These are phyloP conservation scores for Ensete glaucum DNA, from an alignment of 176 grass and related monocot genomes.

Conservation along the genomic window DNA sequence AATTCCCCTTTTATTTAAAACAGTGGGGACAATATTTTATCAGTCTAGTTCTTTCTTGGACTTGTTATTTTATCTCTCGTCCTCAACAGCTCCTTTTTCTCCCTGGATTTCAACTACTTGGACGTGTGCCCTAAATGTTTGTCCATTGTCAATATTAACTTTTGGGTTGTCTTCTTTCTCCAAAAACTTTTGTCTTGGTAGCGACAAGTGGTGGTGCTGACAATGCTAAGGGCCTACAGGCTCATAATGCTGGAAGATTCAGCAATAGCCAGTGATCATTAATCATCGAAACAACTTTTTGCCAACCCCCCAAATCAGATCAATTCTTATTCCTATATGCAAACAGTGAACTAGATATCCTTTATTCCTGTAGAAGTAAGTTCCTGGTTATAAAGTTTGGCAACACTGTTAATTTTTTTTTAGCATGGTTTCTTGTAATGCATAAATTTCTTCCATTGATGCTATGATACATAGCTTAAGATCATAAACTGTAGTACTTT, in stretches of 20 bases:
- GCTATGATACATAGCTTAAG: too few relatives aligned
- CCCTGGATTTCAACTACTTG: background rate
- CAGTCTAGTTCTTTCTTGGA: background rate
- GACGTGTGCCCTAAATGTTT: background rate
- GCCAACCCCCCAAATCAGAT: background rate
- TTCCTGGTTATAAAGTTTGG: background rate
- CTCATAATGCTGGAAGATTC: conserved; percentile 4
- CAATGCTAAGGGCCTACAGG: conserved; percentile 4
- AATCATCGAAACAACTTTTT: background rate
- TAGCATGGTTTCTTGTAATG: too few relatives aligned
- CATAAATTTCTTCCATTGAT: too few relatives aligned
- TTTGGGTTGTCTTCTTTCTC: conserved; percentile 3
- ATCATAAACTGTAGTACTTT: too few relatives aligned
- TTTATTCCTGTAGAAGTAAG: background rate
- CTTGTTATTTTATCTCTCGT: background rate
- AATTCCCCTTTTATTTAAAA: background rate
- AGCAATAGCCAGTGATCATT: background rate
- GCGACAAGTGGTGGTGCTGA: background rate
- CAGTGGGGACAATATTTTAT: background rate
- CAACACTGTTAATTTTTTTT: background rate
- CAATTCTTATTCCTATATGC: background rate
- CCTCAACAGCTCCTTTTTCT: conserved; percentile 1
- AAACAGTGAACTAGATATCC: background rate
- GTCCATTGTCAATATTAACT: background rate
- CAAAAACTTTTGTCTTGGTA: conserved; percentile 5